Evolutionary conservation across 345 rosid genomes (phyloP), one percentile per base, ranked within the genome.

Genomic region (Acer campestre): DNA sequence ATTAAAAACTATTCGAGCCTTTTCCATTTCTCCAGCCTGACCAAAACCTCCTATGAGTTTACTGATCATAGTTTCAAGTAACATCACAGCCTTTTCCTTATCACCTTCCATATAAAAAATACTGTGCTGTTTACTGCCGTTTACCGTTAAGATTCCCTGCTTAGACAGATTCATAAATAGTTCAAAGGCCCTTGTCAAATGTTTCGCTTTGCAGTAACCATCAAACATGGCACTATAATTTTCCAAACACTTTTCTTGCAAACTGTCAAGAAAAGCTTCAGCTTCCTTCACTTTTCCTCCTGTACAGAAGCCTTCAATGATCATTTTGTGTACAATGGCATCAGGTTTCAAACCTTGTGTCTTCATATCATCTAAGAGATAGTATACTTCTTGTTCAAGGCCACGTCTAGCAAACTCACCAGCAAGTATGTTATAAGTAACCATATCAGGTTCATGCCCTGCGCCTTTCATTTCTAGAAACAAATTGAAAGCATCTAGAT

Each of bases 221-320:
- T 78, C 85, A 44, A 95, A 74, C 87, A 95, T 79, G 80, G 90
- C 87, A 67, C 76, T 82, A 79, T 78, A 80, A 78, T 85, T 86
- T 48, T 90, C 86, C 12, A 66, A 16, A 71, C 80, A 78, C 80
- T 84, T 86, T 40, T 81, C 85, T 17, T 73, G 69, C 71, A 92
- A 68, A 25, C 79, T 82, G 70, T 0, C 12, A 44, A 90, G 25
- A 77, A 93, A 91, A 4, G 65, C 79, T 85, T 90, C 85, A 38
- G 98, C 97, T 74, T 85, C 87, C 80, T 83, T 70, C 77, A 92
- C 85, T 77, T 89, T 83, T 53, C 92, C 89, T n/a, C 87, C 87
- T 20, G 67, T 79, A 78, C 97, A 93, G 68, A 95, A 77, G 66
- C 93, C 92, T 84, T 88, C 87, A 72, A 92, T 92, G 53, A 95